A percentile compares a stretch with the other conserved stretches of the same genome.
phyloP scores from a whole-genome alignment of 371 early-diverging fungal genomes.

The Mucor piriformis region DNA sequence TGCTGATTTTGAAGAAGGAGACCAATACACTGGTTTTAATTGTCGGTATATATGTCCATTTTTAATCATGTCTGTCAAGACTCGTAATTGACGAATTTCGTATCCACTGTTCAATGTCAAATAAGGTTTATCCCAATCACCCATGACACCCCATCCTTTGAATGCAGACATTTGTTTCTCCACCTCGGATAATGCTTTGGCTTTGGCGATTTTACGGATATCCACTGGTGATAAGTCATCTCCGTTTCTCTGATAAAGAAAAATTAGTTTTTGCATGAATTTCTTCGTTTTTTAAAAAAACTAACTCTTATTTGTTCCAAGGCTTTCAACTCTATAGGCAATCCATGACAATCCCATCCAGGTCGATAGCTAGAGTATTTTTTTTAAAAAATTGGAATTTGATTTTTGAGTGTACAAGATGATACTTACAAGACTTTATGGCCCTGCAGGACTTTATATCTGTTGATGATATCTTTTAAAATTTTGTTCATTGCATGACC shows the following conservation, averaged over 20 bases:
- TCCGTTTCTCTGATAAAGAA: conserved; percentile 29
- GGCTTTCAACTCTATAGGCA: conserved; percentile 96
- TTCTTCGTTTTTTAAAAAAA: too few species aligned
- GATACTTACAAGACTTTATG: conserved; percentile 73
- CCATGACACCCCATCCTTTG: conserved; percentile 80
- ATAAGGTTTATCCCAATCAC: conserved; percentile 86
- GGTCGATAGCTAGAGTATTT: conserved; percentile 71
- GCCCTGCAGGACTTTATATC: conserved; percentile 87
- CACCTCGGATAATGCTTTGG: conserved; percentile 71
- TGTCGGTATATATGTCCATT: conserved; percentile 75
- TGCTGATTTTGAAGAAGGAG: conserved; percentile 89
- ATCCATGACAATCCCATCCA: conserved; percentile 97
- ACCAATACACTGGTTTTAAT: conserved; percentile 91
- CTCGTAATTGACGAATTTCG: conserved; percentile 76
- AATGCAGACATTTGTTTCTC: conserved; percentile 71
- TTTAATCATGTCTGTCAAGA: conserved; percentile 79
- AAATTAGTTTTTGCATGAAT: too few species aligned
- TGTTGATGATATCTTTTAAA: conserved; percentile 90
- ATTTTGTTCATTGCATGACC: conserved; percentile 95
- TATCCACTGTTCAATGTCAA: conserved; percentile 76
- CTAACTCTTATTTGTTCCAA: conserved; percentile 65
- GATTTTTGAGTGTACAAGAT: too few species aligned
- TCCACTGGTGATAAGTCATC: conserved; percentile 58
- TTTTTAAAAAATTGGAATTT: not conserved
- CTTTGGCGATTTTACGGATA: conserved; percentile 70